Conservation (phyloP, 2,329 filamentous ascomycete species). For the Fonsecaea nubica region DNA sequence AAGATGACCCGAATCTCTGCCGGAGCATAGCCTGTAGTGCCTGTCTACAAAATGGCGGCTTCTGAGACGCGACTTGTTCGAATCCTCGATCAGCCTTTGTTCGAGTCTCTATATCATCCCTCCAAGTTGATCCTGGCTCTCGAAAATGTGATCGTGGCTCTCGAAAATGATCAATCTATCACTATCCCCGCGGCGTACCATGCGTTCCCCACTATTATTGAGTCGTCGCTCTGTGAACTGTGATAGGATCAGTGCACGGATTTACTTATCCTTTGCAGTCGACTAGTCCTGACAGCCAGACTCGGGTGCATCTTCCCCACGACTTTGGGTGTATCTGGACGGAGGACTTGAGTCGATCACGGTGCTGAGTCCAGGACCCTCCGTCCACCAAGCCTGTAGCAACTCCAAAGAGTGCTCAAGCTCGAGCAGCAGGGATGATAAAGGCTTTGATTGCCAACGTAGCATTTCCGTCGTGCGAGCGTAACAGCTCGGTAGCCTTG, state of each 20-base stretch:
- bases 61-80: background rate
- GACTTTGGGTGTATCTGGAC: background rate
- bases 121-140: background rate
- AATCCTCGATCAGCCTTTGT: background rate
- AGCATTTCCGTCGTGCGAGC: constrained; percentile 54
- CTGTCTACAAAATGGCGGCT: background rate
- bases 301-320: no score
- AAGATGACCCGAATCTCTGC: constrained; percentile 18
- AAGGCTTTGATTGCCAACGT: constrained; percentile 52
- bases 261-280: background rate
- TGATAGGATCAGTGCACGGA: background rate
- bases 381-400: background rate
- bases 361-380: background rate
- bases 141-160: no score
- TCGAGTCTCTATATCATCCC: background rate
- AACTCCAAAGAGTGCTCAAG: constrained; percentile 10
- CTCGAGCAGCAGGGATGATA: constrained; percentile 43
- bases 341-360: background rate
- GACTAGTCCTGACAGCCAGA: background rate
- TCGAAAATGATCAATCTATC: background rate
- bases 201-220: background rate
- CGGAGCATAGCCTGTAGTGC: background rate
- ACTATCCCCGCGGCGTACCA: background rate
- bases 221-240: background rate
- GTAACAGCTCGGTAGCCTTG: constrained; percentile 57